A percentile compares a stretch with the other conserved stretches of the same genome.
phyloP scores from a whole-genome alignment of 129 eudicot species.

The Chrysanthemum makinoi region DNA sequence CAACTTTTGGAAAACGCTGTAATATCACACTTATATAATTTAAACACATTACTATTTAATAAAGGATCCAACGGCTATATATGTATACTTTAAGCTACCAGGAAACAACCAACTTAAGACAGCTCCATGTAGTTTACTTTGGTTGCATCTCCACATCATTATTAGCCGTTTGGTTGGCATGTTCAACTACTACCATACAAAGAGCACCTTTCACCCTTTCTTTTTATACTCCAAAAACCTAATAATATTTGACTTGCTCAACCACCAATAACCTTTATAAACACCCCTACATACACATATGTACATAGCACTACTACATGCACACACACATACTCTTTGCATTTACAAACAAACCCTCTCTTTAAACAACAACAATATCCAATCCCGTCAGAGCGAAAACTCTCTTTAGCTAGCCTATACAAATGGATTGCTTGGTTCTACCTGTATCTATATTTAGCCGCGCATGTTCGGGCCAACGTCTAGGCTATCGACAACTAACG shows the following conservation, averaged over 20 bases:
- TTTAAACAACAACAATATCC: no score
- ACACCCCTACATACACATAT: neutral
- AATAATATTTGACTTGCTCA: conserved; percentile 28
- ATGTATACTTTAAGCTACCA: conserved; percentile 24
- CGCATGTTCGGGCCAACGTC: conserved; percentile 42
- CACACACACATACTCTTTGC: conserved; percentile 1
- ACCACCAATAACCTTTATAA: conserved; percentile 19
- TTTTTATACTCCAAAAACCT: neutral
- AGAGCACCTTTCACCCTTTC: conserved; percentile 25
- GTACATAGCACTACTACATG: neutral
- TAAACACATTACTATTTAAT: neutral
- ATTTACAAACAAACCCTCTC: conserved; percentile 6
- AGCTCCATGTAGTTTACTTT: conserved; percentile 22
- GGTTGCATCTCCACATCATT: conserved; percentile 15
- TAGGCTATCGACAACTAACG: conserved; percentile 40
- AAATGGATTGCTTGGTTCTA: conserved; percentile 61
- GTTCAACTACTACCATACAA: conserved; percentile 35
- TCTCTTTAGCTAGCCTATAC: neutral
- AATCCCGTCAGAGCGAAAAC: no score
- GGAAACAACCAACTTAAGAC: conserved; percentile 31
- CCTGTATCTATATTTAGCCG: conserved; percentile 53
- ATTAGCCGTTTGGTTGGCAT: conserved; percentile 56
- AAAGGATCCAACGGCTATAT: conserved; percentile 44
- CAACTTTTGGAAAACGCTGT: no score
- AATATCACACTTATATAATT: no score